Evolutionary conservation across 208 protist species (phyloP).

Genomic region (Herpetomonas muscarum): DNA sequence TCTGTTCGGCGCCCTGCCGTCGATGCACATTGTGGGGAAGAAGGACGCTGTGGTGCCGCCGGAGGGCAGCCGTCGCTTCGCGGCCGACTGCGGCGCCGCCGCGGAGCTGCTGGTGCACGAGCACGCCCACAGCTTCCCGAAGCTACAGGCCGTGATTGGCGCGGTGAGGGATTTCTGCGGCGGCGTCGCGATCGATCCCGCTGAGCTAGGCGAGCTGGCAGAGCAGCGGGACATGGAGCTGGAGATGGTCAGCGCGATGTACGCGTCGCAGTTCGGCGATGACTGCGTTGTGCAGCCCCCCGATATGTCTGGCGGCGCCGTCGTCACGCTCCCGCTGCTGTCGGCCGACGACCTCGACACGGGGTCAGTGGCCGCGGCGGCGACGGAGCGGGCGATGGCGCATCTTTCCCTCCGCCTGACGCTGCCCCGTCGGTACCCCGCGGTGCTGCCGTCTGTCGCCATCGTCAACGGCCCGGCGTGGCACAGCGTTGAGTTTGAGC

Average conservation of each 20-base stretch:
- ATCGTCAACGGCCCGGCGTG: constrained; percentile 40
- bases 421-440: constrained; percentile 48
- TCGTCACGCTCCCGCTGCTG: constrained; percentile 46
- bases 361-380: constrained; percentile 4
- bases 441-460: constrained; percentile 36
- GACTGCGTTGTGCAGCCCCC: background rate
- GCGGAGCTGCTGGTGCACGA: constrained; percentile 61
- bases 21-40: constrained; percentile 74
- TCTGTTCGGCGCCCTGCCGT: constrained; percentile 49
- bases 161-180: constrained; percentile 38
- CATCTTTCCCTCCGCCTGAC: constrained; percentile 42
- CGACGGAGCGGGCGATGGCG: constrained; percentile 17
- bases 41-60: constrained; percentile 69
- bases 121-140: constrained; percentile 81
- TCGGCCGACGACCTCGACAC: constrained; percentile 21
- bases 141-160: constrained; percentile 34
- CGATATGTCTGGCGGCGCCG: constrained; percentile 10
- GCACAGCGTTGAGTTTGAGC: constrained; percentile 45
- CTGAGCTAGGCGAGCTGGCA: constrained; percentile 10
- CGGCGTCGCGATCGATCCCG: constrained; percentile 15
- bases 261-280: constrained; percentile 44
- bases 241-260: constrained; percentile 74
- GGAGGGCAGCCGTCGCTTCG: constrained; percentile 54
- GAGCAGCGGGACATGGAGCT: constrained; percentile 56
- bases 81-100: constrained; percentile 39